Evolutionary conservation across 2,329 filamentous ascomycete species (phyloP).

Genomic region (Neopestalotiopsis clavispora): DNA sequence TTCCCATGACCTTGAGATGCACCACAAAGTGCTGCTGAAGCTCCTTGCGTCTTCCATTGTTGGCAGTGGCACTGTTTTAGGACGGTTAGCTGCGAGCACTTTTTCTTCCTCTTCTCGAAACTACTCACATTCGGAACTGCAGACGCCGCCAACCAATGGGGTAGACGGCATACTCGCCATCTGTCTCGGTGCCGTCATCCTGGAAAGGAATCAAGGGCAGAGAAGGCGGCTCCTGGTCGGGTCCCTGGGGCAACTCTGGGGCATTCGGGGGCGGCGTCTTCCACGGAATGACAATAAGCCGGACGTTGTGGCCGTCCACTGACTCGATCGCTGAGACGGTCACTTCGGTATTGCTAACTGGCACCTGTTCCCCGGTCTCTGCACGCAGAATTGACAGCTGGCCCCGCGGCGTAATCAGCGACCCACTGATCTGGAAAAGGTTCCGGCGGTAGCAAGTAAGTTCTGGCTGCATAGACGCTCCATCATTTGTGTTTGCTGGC

Average conservation of each 20-base stretch:
- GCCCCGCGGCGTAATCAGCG: constrained; percentile 78
- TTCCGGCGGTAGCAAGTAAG: constrained; percentile 96
- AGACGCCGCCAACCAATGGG: constrained; percentile 93
- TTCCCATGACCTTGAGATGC: constrained; percentile 83
- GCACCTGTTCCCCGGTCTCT: constrained; percentile 82
- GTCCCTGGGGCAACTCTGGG: constrained; percentile 65
- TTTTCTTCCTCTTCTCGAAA: not conserved
- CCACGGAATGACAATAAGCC: constrained; percentile 96
- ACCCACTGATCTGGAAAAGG: constrained; percentile 93
- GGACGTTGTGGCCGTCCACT: constrained; percentile 88
- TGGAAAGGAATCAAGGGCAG: constrained; percentile 75
- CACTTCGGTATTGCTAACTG: constrained; percentile 82
- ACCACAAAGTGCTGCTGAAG: constrained; percentile 96
- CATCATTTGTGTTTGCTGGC: constrained; percentile 66
- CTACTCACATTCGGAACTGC: constrained; percentile 79
- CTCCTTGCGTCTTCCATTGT: constrained; percentile 93
- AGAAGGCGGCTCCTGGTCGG: constrained; percentile 84
- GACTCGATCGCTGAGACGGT: constrained; percentile 93
- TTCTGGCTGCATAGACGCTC: constrained; percentile 71
- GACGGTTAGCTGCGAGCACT: constrained; percentile 18
- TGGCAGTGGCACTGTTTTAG: constrained; percentile 77
- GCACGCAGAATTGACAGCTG: constrained; percentile 77
- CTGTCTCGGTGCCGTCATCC: constrained; percentile 62
- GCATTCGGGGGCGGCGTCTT: constrained; percentile 88
- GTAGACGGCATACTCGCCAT: constrained; percentile 86